phyloP scores from a whole-genome alignment of 2,329 filamentous ascomycete genomes.

The Aspergillus sojae region DNA sequence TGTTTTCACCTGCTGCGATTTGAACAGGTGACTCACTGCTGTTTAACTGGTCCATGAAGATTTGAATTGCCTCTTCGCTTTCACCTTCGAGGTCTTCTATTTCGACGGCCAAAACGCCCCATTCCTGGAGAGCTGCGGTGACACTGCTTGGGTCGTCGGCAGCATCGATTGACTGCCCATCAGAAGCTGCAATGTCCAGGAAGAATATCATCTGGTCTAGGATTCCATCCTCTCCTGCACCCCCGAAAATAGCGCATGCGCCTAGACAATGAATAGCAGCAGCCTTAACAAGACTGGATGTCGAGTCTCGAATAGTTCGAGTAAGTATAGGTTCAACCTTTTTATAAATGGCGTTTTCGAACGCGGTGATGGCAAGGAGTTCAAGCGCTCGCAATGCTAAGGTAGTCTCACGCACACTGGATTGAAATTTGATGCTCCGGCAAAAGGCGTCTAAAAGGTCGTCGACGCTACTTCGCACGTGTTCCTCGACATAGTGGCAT shows the following conservation, averaged over 20 bases:
- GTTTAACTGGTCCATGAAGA: conserved; percentile 83
- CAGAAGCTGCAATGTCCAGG: conserved; percentile 76
- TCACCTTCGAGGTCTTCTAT: conserved; percentile 73
- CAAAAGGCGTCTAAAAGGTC: conserved; percentile 69
- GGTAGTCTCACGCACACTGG: conserved; percentile 68
- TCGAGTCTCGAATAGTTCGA: conserved; percentile 66
- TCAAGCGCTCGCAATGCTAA: conserved; percentile 72
- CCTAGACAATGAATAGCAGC: conserved; percentile 74
- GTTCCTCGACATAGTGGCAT: conserved; percentile 66
- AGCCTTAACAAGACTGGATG: conserved; percentile 65
- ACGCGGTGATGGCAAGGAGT: conserved; percentile 68
- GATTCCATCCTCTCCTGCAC: conserved; percentile 68
- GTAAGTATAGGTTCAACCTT: conserved; percentile 62
- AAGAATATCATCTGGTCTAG: conserved; percentile 74
- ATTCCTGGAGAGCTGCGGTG: conserved; percentile 72
- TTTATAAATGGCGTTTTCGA: conserved; percentile 68
- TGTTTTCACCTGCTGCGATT: conserved; percentile 75
- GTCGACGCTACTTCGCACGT: conserved; percentile 60
- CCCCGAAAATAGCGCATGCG: conserved; percentile 74
- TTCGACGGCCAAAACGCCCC: conserved; percentile 78
- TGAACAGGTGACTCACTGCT: conserved; percentile 73
- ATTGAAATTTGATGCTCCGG: conserved; percentile 69
- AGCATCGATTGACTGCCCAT: conserved; percentile 73
- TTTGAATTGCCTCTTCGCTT: conserved; percentile 73
- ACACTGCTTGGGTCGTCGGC: conserved; percentile 72